Base-by-base conservation (phyloP, 169 alveolate species). In the Plasmodium blacklocki region DNA sequence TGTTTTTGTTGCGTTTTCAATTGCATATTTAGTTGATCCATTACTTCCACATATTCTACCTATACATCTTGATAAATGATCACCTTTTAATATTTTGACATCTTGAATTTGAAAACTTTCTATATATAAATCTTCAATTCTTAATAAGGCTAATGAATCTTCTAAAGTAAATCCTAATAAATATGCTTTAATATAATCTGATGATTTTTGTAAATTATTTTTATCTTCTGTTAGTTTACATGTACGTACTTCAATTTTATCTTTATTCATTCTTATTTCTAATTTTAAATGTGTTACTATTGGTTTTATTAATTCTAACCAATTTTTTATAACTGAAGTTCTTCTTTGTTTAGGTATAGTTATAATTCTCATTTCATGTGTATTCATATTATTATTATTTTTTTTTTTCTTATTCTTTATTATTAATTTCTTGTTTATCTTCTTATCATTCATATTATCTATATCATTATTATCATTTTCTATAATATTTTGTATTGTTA, bases 31-130 rank as follows among this genome's bases (percentile, higher is more conserved):
- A 23, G 99, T 99, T 91, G 98, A 97, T 8, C 99, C 99, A 78
- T 98, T 98, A 92, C 98, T 99, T 15, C 99, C 99, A 66, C 99
- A 98, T 67, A 99, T 98, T 74, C 99, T 92, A 2, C 99, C 99
- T 73, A 99, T 98, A 89, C 99, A 98, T 88, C 99, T 96, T 3
- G 99, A 97, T 52, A 98, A 95, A 90, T 99, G 99, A 67, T 98
- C 99, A 14, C 99, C 99, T 88, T 95, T 96, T 71, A 99, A 95
- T 47, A 98, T 96, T 93, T 98, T 98, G 49, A 98, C 99, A 93
- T 99, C 99, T 89, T 98, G 97, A 60, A 98, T 97, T 89, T 98
- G 99, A 93, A 98, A 99, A 62, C 99, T 96, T 94, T 98, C 99
- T 32, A 98, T 92, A 93, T 98, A 98, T 67, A 99, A 95, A 90